Conservation (phyloP, 129 eudicot genomes). For the Erigeron canadensis region DNA sequence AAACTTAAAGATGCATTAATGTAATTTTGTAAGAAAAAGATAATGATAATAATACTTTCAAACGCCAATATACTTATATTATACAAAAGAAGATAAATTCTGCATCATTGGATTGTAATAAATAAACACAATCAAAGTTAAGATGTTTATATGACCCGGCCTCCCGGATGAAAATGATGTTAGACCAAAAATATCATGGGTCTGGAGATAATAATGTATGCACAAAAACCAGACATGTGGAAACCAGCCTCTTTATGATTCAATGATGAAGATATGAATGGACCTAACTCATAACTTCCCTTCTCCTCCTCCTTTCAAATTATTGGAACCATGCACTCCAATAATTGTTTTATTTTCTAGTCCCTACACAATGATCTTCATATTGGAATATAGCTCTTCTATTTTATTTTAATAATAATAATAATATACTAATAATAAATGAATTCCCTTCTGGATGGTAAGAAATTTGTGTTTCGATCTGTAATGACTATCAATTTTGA, state of each 20-base stretch:
- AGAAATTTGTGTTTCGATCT: not conserved
- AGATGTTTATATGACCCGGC: not conserved
- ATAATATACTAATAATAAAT: not conserved
- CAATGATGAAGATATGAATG: constrained; percentile 45
- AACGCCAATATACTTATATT: no score
- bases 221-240: constrained; percentile 40
- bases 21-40: no score
- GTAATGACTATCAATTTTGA: not conserved
- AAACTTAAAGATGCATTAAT: no score
- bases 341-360: constrained; percentile 20
- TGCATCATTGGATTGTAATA: no score
- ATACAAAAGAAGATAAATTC: no score
- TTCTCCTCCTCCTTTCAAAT: constrained; percentile 25
- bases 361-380: constrained; percentile 30
- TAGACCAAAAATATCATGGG: constrained; percentile 31
- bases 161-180: constrained; percentile 26
- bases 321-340: constrained; percentile 36
- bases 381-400: not conserved
- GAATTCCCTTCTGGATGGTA: constrained; percentile 4
- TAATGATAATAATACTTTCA: no score
- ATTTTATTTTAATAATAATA: not conserved
- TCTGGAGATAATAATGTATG: constrained; percentile 27
- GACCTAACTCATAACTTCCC: constrained; percentile 37
- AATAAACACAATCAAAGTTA: not conserved
- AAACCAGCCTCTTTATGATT: constrained; percentile 36